Percentiles rank a stretch among this genome's conserved stretches.
Evolutionary conservation across 495 filamentous ascomycete genomes (phyloP).

Genomic region (Penicillium riverlandense): DNA sequence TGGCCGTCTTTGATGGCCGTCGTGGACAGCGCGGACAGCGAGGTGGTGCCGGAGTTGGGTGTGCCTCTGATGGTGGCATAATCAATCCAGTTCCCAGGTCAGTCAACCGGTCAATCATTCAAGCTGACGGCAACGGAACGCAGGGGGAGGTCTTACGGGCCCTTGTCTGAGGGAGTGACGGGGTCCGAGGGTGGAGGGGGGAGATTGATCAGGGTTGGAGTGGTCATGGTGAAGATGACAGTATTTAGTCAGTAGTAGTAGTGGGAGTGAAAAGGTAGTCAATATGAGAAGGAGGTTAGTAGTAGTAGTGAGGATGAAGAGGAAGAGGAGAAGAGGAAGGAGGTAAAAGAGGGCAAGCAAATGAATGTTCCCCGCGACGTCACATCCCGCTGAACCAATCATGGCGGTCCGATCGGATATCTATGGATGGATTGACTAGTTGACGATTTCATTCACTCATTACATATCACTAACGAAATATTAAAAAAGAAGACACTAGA

Average conservation of each 20-base stretch:
- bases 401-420: not conserved
- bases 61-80: conserved; percentile 55
- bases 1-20: conserved; percentile 93
- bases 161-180: conserved; percentile 81
- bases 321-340: conserved; percentile 12
- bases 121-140: conserved; percentile 1
- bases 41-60: conserved; percentile 82
- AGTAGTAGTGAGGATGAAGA: not conserved
- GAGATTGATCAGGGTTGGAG: conserved; percentile 73
- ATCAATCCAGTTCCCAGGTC: conserved; percentile 1
- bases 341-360: not conserved
- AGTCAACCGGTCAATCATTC: conserved; percentile 7
- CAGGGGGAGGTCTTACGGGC: conserved; percentile 56
- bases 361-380: conserved; percentile 11
- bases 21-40: conserved; percentile 78
- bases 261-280: not conserved
- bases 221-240: conserved; percentile 21
- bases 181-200: conserved; percentile 78
- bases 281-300: conserved; percentile 7
- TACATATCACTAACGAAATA: conserved; percentile 6
- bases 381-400: not conserved
- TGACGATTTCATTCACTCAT: conserved; percentile 13
- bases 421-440: not conserved
- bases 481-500: too few relatives aligned
- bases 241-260: not conserved